Conservation (phyloP, 2,329 filamentous ascomycete genomes). For the Aspergillus tamarii region DNA sequence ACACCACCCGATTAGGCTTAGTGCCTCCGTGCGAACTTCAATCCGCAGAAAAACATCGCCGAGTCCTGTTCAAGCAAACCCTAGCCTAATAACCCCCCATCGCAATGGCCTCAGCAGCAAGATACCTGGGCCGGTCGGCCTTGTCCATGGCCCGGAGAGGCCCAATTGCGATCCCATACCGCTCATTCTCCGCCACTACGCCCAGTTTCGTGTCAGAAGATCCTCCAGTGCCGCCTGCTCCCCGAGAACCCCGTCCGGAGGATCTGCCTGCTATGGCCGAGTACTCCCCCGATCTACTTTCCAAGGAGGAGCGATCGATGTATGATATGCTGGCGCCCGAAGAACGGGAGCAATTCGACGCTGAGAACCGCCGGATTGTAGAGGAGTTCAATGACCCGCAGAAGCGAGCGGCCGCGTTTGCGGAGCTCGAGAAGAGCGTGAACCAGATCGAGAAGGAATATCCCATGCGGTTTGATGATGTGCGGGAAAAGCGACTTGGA, state of each 20-base stretch:
- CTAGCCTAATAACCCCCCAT: conserved; percentile 16
- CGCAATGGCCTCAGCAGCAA: conserved; percentile 45
- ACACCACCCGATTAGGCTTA: conserved; percentile 24
- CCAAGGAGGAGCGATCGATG: conserved; percentile 38
- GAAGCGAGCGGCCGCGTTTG: conserved; percentile 32
- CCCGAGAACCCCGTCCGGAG: conserved; percentile 31
- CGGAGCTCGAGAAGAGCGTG: conserved; percentile 37
- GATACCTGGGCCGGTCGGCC: conserved; percentile 43
- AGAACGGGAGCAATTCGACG: conserved; percentile 40
- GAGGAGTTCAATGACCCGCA: conserved; percentile 42
- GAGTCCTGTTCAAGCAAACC: conserved; percentile 26
- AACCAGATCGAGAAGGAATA: conserved; percentile 36
- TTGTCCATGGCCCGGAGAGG: conserved; percentile 37
- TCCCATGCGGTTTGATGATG: conserved; percentile 34
- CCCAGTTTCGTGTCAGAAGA: conserved; percentile 38
- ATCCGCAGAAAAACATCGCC: conserved; percentile 27
- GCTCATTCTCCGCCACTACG: conserved; percentile 40
- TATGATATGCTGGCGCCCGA: conserved; percentile 44
- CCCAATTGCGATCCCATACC: conserved; percentile 27
- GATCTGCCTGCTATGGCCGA: conserved; percentile 36
- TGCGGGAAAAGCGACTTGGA: conserved; percentile 30
- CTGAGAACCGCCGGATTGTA: conserved; percentile 39
- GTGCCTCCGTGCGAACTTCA: conserved; percentile 22
- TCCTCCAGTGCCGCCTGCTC: conserved; percentile 32
- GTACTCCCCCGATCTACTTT: conserved; percentile 41